These are phyloP conservation scores for Lentinula novae-zelandiae DNA, from an alignment of 1,284 basidiomycete genomes.

Conservation along the genomic window DNA sequence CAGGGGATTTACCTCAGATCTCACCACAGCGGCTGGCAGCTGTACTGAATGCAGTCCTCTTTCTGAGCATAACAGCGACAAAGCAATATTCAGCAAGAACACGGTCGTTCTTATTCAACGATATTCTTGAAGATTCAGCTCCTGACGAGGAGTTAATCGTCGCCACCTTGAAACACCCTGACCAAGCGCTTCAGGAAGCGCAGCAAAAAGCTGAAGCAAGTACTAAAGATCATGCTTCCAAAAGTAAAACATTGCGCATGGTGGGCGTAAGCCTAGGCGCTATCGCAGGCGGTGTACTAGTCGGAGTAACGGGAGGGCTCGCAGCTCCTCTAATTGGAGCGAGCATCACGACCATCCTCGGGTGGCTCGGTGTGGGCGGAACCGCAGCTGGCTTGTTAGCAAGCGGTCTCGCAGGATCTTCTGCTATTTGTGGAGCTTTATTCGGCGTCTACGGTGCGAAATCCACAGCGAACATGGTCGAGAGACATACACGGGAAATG, in stretches of 20 bases:
- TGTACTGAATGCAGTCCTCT: conserved; percentile 45
- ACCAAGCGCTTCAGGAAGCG: conserved; percentile 40
- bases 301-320: conserved; percentile 54
- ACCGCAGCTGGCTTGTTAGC: conserved; percentile 50
- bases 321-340: conserved; percentile 60
- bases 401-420: conserved; percentile 51
- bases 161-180: conserved; percentile 47
- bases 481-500: conserved; percentile 49
- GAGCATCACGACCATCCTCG: conserved; percentile 44
- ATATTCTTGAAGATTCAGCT: conserved; percentile 25
- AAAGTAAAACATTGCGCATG: conserved; percentile 37
- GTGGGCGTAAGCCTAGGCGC: conserved; percentile 52
- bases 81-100: conserved; percentile 54
- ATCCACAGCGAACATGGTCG: conserved; percentile 44
- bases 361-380: conserved; percentile 51
- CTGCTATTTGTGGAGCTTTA: conserved; percentile 52
- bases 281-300: conserved; percentile 50
- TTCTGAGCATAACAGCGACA: conserved; percentile 45
- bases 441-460: conserved; percentile 57
- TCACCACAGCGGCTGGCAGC: conserved; percentile 33
- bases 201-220: conserved; percentile 39
- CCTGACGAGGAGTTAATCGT: conserved; percentile 44
- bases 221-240: conserved; percentile 38
- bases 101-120: conserved; percentile 40
- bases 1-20: conserved; percentile 33